Evolutionary conservation across 2,329 filamentous ascomycete genomes (phyloP).

Genomic region (Sporothrix luriei): DNA sequence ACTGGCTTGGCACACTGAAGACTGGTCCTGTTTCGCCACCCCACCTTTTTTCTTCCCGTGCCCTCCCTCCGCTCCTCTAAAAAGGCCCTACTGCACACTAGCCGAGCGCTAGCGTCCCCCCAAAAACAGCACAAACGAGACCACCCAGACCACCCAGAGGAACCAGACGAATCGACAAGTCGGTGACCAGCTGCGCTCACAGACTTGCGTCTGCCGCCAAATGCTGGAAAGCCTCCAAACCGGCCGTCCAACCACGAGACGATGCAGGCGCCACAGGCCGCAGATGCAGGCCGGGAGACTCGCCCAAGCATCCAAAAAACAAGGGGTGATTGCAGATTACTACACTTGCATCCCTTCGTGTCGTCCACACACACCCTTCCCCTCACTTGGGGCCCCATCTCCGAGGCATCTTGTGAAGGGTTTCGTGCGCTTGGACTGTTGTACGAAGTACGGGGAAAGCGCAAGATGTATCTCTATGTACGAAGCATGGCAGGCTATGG

Average conservation of each 20-base stretch:
- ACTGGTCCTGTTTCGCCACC: background rate
- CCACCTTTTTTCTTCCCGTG: slow-evolving; percentile 11
- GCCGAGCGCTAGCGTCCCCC: slow-evolving; percentile 10
- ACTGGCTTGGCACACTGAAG: background rate
- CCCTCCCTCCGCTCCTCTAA: slow-evolving; percentile 5
- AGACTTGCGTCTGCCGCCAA: background rate
- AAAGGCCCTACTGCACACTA: slow-evolving; percentile 21
- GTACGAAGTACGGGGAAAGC: background rate
- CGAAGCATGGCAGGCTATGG: no score
- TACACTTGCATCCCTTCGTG: background rate
- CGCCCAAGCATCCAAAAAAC: background rate
- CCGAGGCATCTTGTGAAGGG: slow-evolving; percentile 27
- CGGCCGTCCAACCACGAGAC: background rate
- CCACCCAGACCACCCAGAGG: background rate
- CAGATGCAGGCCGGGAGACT: background rate
- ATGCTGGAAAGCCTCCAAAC: background rate
- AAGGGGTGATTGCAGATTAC: background rate
- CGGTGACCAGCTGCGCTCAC: no score
- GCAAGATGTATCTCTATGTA: no score
- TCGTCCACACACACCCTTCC: background rate
- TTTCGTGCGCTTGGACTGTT: background rate
- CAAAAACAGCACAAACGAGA: slow-evolving; percentile 13
- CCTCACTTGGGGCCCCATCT: slow-evolving; percentile 18
- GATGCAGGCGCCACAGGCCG: background rate
- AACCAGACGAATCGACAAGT: background rate